These are phyloP conservation scores for Blastobotrys elegans DNA, from an alignment of 1,139 yeast species.

Conservation along the genomic window DNA sequence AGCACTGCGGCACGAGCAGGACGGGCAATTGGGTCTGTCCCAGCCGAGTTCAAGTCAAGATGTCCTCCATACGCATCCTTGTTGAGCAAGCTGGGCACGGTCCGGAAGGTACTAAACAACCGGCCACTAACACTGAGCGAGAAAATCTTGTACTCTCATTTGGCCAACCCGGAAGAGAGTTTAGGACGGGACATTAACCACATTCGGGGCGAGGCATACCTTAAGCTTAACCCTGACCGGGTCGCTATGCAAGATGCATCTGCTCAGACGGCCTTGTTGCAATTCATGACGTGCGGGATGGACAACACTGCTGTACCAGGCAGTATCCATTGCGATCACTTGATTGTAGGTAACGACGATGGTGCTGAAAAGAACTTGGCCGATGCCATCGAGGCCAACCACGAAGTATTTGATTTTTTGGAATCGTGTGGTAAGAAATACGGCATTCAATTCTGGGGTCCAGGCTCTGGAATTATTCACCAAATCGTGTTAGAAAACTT, in stretches of 20 bases:
- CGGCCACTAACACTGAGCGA: constrained; percentile 89
- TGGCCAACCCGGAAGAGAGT: constrained; percentile 79
- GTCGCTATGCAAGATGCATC: constrained; percentile 99
- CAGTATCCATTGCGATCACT: constrained; percentile 94
- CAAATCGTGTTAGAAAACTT: constrained; percentile 95
- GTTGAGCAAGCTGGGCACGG: constrained; percentile 55
- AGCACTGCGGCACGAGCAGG: constrained; percentile 10
- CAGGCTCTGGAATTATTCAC: constrained; percentile 97
- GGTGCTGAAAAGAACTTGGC: constrained; percentile 80
- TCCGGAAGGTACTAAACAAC: constrained; percentile 58
- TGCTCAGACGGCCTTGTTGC: constrained; percentile 95
- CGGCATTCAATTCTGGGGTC: constrained; percentile 98
- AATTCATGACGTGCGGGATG: constrained; percentile 96
- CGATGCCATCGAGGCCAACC: constrained; percentile 73
- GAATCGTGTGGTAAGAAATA: constrained; percentile 87
- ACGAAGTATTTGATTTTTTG: constrained; percentile 90
- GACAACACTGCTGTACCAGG: constrained; percentile 83
- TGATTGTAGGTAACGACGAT: constrained; percentile 81
- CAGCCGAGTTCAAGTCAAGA: constrained; percentile 52
- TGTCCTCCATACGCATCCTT: constrained; percentile 86
- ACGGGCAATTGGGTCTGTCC: constrained; percentile 10
- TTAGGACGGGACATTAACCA: constrained; percentile 42
- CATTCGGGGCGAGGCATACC: constrained; percentile 77
- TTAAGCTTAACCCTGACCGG: constrained; percentile 92
- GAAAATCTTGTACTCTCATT: constrained; percentile 86